Conservation (phyloP, 345 rosid genomes). For the Angophora floribunda region DNA sequence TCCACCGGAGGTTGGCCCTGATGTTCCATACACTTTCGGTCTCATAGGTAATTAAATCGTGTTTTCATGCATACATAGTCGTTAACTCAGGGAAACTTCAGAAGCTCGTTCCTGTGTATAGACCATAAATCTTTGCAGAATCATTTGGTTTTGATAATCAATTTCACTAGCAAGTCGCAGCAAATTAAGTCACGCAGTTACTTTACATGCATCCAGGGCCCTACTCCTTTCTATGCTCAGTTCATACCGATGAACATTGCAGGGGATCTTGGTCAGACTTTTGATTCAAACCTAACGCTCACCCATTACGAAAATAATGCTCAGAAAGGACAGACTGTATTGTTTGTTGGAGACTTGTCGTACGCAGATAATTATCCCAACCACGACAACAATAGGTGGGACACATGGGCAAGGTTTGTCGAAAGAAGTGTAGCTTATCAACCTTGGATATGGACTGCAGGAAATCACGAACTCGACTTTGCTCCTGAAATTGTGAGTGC, state of each 20-base stretch:
- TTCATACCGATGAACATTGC: neutral
- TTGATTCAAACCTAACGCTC: neutral
- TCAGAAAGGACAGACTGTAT: neutral
- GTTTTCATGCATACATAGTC: neutral
- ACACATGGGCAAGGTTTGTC: neutral
- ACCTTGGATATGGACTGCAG: slow-evolving; percentile 4
- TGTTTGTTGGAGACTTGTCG: slow-evolving; percentile 6
- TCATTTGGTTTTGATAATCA: neutral
- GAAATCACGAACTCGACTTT: slow-evolving; percentile 5
- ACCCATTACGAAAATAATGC: neutral
- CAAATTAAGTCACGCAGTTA: neutral
- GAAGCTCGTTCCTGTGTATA: neutral
- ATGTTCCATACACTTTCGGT: neutral
- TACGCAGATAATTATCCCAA: slow-evolving; percentile 1
- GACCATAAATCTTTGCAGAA: neutral
- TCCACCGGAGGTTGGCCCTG: neutral
- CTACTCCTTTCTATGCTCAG: neutral
- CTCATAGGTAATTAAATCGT: neutral
- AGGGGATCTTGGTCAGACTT: neutral
- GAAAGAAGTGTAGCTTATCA: slow-evolving; percentile 6
- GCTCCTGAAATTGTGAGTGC: slow-evolving; percentile 13
- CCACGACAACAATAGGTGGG: slow-evolving; percentile 3
- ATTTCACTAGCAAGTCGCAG: neutral
- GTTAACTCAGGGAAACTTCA: neutral
- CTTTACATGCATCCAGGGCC: neutral